phyloP scores from a whole-genome alignment of 208 protist species.

The Porcisia hertigi region DNA sequence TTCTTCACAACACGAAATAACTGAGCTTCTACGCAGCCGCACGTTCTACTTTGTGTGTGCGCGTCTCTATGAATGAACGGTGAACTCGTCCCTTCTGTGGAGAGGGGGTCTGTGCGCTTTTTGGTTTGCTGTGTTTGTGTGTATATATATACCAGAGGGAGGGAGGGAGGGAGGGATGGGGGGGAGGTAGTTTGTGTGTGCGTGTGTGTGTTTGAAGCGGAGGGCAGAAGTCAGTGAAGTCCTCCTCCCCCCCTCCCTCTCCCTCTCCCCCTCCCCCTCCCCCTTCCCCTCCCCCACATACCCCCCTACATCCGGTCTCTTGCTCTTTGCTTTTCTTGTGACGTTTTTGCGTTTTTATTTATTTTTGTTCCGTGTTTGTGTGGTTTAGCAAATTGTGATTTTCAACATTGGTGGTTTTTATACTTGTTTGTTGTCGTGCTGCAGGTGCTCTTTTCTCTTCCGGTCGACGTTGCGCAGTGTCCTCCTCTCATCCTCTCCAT shows the following conservation, averaged over 20 bases:
- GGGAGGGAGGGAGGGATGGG: no score
- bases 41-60: no score
- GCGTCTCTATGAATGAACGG: no score
- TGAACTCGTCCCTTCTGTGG: no score
- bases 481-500: background rate
- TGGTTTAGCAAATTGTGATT: background rate
- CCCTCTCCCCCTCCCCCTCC: slow-evolving; percentile 8
- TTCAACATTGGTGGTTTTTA: background rate
- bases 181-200: no score
- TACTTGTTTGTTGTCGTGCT: background rate
- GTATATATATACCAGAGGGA: no score
- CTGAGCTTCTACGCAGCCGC: no score
- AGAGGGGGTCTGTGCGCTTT: no score
- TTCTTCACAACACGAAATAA: background rate
- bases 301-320: background rate
- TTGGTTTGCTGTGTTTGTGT: no score
- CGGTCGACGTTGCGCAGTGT: background rate
- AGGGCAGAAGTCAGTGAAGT: no score
- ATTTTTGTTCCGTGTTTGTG: background rate
- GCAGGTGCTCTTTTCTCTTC: background rate
- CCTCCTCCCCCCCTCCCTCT: background rate
- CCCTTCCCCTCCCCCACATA: slow-evolving; percentile 2
- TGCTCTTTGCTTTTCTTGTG: background rate
- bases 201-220: no score
- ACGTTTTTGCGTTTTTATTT: background rate